Evolutionary conservation across 768 basidiomycete species (phyloP).

Genomic region (Boletellus sp.): DNA sequence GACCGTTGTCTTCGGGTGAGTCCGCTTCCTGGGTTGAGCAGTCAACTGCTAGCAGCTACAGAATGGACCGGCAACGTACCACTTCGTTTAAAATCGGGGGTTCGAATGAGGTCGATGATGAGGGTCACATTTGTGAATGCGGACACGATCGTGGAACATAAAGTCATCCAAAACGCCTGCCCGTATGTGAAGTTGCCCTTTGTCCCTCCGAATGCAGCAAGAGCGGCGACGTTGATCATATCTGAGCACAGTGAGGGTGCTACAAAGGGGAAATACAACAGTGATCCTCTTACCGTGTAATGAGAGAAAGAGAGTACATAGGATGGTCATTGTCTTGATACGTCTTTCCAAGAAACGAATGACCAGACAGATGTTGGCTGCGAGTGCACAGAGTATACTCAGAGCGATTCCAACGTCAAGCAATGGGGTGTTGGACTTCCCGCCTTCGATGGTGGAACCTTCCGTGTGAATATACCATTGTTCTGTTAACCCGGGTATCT

Average conservation of each 20-base stretch:
- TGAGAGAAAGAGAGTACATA: slow-evolving; percentile 61
- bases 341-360: slow-evolving; percentile 68
- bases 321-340: slow-evolving; percentile 58
- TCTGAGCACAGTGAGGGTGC: slow-evolving; percentile 39
- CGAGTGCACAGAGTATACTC: slow-evolving; percentile 63
- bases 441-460: slow-evolving; percentile 38
- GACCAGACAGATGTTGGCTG: slow-evolving; percentile 68
- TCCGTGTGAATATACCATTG: slow-evolving; percentile 67
- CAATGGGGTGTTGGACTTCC: slow-evolving; percentile 49
- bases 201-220: slow-evolving; percentile 59
- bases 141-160: slow-evolving; percentile 70
- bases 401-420: slow-evolving; percentile 59
- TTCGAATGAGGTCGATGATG: slow-evolving; percentile 55
- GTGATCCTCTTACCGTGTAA: slow-evolving; percentile 60
- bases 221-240: slow-evolving; percentile 57
- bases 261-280: neutral
- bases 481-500: slow-evolving; percentile 76
- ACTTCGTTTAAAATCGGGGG: slow-evolving; percentile 58
- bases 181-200: slow-evolving; percentile 69
- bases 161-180: slow-evolving; percentile 71
- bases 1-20: slow-evolving; percentile 76
- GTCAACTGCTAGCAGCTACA: neutral
- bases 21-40: slow-evolving; percentile 57
- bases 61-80: slow-evolving; percentile 38
- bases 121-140: slow-evolving; percentile 65